These are phyloP conservation scores for Setaria italica DNA, from an alignment of 202 grass and related monocot species.

Conservation along the genomic window DNA sequence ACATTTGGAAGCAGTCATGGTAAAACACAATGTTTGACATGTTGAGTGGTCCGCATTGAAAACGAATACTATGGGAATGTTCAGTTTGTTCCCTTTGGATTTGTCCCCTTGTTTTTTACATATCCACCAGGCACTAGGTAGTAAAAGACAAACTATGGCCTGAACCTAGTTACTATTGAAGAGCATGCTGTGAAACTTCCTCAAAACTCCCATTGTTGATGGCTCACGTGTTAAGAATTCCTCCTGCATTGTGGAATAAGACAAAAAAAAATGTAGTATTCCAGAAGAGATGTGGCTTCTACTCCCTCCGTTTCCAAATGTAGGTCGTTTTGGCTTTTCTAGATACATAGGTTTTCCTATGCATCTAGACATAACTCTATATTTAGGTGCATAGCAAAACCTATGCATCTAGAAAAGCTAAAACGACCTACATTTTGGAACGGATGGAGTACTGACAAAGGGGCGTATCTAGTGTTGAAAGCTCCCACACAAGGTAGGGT, in stretches of 20 bases:
- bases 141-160: background rate
- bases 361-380: no score
- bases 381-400: no score
- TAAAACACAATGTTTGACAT: slow-evolving; percentile 21
- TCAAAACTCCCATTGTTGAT: background rate
- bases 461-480: no score
- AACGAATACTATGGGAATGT: slow-evolving; percentile 38
- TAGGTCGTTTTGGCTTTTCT: no score
- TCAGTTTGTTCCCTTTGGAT: slow-evolving; percentile 32
- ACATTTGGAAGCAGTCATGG: slow-evolving; percentile 27
- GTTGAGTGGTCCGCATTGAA: background rate
- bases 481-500: no score
- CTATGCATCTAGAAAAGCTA: no score
- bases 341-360: no score
- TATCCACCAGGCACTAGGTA: slow-evolving; percentile 23
- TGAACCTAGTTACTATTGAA: background rate
- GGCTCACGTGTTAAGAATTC: background rate
- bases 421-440: no score
- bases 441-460: background rate
- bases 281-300: background rate
- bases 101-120: slow-evolving; percentile 31
- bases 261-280: background rate
- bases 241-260: background rate
- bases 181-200: background rate
- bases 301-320: background rate